Evolutionary conservation across 352 stramenopile species (phyloP).

Genomic region (Aphanomyces invadans): DNA sequence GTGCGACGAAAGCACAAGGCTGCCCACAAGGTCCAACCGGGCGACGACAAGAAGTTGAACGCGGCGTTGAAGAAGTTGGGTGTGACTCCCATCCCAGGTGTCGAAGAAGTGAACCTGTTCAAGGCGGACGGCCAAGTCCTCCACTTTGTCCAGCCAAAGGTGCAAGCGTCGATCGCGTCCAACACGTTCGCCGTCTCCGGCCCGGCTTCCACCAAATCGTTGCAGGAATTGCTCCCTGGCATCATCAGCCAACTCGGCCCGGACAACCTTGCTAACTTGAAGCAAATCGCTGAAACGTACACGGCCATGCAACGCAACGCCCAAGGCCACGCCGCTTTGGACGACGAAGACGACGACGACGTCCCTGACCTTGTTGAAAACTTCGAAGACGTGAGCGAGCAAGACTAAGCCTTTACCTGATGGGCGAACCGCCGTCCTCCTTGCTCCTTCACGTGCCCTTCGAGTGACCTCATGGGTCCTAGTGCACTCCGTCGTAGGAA

Average conservation of each 20-base stretch:
- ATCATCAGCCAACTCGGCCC: constrained; percentile 98
- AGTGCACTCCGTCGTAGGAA: not conserved
- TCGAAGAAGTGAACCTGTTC: constrained; percentile 99
- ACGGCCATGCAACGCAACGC: constrained; percentile 68
- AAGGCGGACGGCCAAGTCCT: constrained; percentile 98
- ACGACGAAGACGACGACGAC: constrained; percentile 93
- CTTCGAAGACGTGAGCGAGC: constrained; percentile 95
- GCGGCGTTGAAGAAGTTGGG: constrained; percentile 97
- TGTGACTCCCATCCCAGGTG: constrained; percentile 96
- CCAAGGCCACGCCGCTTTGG: constrained; percentile 55
- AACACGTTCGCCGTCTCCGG: constrained; percentile 99
- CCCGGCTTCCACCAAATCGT: constrained; percentile 91
- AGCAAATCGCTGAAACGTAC: constrained; percentile 89
- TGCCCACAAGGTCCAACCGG: constrained; percentile 85
- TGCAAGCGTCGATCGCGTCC: constrained; percentile 94
- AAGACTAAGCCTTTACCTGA: constrained; percentile 79
- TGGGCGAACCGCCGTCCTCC: no score
- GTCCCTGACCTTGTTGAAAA: constrained; percentile 98
- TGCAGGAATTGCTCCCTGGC: constrained; percentile 95
- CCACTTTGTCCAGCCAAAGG: constrained; percentile 97
- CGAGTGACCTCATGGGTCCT: not conserved
- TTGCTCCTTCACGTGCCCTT: no score
- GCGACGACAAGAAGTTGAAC: constrained; percentile 97
- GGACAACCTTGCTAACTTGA: constrained; percentile 94
- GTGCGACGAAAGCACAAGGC: constrained; percentile 96